phyloP scores from a whole-genome alignment of 192 early-diverging fungal species.

The Coemansia sp. region DNA sequence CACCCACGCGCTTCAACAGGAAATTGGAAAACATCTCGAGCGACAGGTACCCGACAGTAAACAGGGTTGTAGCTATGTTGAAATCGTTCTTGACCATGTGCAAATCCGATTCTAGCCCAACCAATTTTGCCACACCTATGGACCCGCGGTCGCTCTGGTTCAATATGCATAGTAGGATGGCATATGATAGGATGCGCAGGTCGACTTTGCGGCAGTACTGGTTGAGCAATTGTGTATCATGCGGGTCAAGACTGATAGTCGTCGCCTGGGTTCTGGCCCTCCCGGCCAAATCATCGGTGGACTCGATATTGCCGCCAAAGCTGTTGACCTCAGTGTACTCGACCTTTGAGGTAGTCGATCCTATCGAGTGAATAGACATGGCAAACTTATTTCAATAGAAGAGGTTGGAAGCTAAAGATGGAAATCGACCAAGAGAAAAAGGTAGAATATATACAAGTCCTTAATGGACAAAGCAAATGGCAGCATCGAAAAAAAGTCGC shows the following conservation, averaged over 20 bases:
- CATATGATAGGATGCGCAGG: slow-evolving; percentile 34
- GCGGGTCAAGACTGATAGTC: neutral
- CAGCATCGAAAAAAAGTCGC: neutral
- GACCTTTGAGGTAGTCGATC: slow-evolving; percentile 26
- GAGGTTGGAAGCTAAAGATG: neutral
- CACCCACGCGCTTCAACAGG: slow-evolving; percentile 41
- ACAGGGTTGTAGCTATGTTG: slow-evolving; percentile 47
- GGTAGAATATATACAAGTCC: neutral
- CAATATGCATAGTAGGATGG: slow-evolving; percentile 31
- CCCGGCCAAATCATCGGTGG: neutral
- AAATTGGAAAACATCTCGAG: slow-evolving; percentile 49
- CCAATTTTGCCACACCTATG: slow-evolving; percentile 52
- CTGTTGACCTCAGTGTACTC: slow-evolving; percentile 29
- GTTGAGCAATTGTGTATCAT: slow-evolving; percentile 9
- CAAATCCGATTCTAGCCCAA: slow-evolving; percentile 46
- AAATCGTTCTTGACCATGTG: slow-evolving; percentile 45
- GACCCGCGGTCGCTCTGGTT: slow-evolving; percentile 49
- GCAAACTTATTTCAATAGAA: neutral
- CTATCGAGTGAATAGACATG: slow-evolving; percentile 9
- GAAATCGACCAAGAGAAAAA: neutral
- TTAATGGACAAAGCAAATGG: neutral
- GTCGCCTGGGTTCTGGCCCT: neutral
- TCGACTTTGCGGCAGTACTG: slow-evolving; percentile 46
- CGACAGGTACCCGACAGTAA: slow-evolving; percentile 44
- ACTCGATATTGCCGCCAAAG: slow-evolving; percentile 2